Conservation (phyloP, 805 yeast species). For the Torulaspora microellipsoides region DNA sequence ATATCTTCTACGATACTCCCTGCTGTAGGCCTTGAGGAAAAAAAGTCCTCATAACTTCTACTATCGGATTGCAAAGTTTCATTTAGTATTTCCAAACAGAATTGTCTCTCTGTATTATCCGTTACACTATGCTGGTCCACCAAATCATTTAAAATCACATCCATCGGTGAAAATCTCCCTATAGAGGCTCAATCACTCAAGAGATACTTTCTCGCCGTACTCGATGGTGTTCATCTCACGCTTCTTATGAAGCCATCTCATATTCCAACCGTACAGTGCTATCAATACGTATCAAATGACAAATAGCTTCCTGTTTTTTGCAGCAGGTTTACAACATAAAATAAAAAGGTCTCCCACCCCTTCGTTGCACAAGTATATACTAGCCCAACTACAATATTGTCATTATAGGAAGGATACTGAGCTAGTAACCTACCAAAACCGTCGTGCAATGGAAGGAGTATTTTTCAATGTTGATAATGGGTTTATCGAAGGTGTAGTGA, state of each 20-base stretch:
- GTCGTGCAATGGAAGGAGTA: slow-evolving; percentile 74
- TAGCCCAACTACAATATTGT: no score
- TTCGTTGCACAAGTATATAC: background rate
- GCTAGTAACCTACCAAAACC: no score
- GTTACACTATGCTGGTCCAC: slow-evolving; percentile 27
- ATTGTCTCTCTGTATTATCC: slow-evolving; percentile 25
- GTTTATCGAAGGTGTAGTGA: slow-evolving; percentile 86
- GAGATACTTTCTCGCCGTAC: no score
- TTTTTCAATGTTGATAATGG: slow-evolving; percentile 89
- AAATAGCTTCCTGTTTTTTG: background rate
- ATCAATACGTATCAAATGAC: background rate
- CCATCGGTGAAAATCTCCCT: slow-evolving; percentile 9
- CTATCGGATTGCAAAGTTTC: slow-evolving; percentile 46
- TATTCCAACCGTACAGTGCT: background rate
- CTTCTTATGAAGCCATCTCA: no score
- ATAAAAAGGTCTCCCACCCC: slow-evolving; percentile 1
- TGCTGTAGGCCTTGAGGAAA: slow-evolving; percentile 36
- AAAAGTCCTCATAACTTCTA: slow-evolving; percentile 42
- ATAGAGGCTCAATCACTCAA: no score
- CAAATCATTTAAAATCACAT: slow-evolving; percentile 38
- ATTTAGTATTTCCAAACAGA: slow-evolving; percentile 35
- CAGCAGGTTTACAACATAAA: slow-evolving; percentile 1
- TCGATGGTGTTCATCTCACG: no score
- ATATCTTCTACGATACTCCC: slow-evolving; percentile 54
- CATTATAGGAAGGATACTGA: no score